These are phyloP conservation scores for Camillea tinctor DNA, from an alignment of 2,329 filamentous ascomycete species.

Conservation along the genomic window DNA sequence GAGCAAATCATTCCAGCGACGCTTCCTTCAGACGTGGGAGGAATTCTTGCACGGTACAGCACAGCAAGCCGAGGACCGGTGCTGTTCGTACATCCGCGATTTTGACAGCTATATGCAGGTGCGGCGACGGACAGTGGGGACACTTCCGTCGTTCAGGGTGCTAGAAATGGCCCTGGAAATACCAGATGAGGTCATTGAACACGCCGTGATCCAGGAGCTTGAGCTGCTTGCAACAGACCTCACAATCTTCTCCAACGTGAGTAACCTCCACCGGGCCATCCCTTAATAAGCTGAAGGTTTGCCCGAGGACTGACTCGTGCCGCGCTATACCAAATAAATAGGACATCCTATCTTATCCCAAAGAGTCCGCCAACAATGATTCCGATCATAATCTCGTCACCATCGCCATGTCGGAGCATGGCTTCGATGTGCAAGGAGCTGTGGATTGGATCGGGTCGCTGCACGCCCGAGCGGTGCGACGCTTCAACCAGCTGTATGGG, in stretches of 20 bases:
- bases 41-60: conserved; percentile 25
- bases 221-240: conserved; percentile 22
- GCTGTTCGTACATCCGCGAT: conserved; percentile 12
- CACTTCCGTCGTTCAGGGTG: conserved; percentile 22
- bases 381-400: conserved; percentile 33
- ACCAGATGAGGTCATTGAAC: conserved; percentile 17
- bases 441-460: conserved; percentile 11
- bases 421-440: conserved; percentile 10
- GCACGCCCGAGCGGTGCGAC: conserved; percentile 5
- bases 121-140: conserved; percentile 27
- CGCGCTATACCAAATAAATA: neutral
- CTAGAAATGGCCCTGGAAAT: conserved; percentile 25
- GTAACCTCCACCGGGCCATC: neutral
- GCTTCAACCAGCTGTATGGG: conserved; percentile 15
- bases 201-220: conserved; percentile 22
- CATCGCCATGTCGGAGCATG: conserved; percentile 22
- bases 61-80: conserved; percentile 23
- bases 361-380: conserved; percentile 26
- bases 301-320: neutral
- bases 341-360: conserved; percentile 32
- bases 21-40: conserved; percentile 24
- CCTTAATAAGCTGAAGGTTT: neutral
- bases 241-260: conserved; percentile 28
- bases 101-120: conserved; percentile 25
- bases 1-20: conserved; percentile 17